Evolutionary conservation across 306 rosid genomes (phyloP).

Genomic region (Senna tora): DNA sequence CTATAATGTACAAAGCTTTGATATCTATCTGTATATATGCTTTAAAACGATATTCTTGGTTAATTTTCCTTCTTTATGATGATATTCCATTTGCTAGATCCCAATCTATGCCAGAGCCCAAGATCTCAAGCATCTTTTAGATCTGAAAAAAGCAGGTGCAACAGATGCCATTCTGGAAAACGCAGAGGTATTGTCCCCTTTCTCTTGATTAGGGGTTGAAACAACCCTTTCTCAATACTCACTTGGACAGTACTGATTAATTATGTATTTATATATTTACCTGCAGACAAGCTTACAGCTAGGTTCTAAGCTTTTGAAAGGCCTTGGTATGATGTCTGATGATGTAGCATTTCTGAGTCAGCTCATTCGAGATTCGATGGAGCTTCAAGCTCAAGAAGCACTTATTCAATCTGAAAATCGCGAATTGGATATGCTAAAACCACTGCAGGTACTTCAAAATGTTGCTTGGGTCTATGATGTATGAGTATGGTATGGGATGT

Average conservation of each 20-base stretch:
- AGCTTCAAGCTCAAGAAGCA: slow-evolving; percentile 80
- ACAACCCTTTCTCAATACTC: slow-evolving; percentile 13
- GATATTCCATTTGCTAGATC: slow-evolving; percentile 58
- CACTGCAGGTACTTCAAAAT: slow-evolving; percentile 73
- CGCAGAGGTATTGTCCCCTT: slow-evolving; percentile 67
- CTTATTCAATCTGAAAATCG: slow-evolving; percentile 49
- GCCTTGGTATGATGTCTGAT: slow-evolving; percentile 96
- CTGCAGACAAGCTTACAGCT: slow-evolving; percentile 94
- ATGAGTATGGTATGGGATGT: too few relatives aligned
- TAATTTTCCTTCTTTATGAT: slow-evolving; percentile 22
- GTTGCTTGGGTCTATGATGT: too few relatives aligned
- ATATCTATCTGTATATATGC: neutral
- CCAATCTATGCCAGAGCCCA: slow-evolving; percentile 93
- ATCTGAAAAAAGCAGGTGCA: slow-evolving; percentile 88
- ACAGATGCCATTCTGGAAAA: slow-evolving; percentile 91
- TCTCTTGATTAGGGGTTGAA: slow-evolving; percentile 23
- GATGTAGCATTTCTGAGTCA: slow-evolving; percentile 89
- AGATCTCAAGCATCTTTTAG: slow-evolving; percentile 87
- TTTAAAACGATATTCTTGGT: too few relatives aligned
- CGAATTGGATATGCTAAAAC: slow-evolving; percentile 64
- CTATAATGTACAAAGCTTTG: slow-evolving; percentile 26
- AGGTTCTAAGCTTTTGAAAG: slow-evolving; percentile 94
- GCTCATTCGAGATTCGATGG: slow-evolving; percentile 89
- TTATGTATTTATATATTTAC: too few relatives aligned
- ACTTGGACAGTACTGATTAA: slow-evolving; percentile 26